Evolutionary conservation across 116 monocot species (phyloP).

Genomic region (Posidonia oceanica): DNA sequence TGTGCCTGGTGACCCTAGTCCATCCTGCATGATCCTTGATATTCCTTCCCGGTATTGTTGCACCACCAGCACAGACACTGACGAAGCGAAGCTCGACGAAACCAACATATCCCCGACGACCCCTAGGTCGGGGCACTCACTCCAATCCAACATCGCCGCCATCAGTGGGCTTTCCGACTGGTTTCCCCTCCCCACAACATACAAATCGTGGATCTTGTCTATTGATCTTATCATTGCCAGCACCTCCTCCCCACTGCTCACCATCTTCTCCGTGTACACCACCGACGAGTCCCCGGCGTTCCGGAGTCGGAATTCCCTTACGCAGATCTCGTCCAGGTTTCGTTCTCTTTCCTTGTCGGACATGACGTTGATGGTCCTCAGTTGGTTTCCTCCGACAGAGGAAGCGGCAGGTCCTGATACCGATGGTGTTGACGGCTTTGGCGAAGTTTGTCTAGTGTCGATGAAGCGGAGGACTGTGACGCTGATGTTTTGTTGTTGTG

Average conservation of each 20-base stretch:
- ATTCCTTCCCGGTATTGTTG: constrained; percentile 4
- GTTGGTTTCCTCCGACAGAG: not conserved
- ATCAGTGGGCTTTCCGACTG: constrained; percentile 6
- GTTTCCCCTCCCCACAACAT: constrained; percentile 16
- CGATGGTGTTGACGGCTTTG: not conserved
- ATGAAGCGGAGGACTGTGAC: constrained; percentile 20
- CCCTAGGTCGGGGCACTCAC: constrained; percentile 28
- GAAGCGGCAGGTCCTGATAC: not conserved
- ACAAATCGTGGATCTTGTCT: constrained; percentile 8
- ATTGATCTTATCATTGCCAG: constrained; percentile 16
- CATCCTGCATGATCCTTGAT: not conserved
- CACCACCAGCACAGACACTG: constrained; percentile 27
- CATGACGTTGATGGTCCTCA: not conserved
- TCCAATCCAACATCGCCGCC: constrained; percentile 19
- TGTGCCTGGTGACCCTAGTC: not conserved
- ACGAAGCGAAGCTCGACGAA: constrained; percentile 18
- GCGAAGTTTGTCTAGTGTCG: constrained; percentile 1
- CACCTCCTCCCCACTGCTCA: constrained; percentile 25
- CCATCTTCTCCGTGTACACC: constrained; percentile 16
- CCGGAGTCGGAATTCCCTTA: constrained; percentile 16
- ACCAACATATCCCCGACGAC: constrained; percentile 25
- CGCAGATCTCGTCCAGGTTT: constrained; percentile 16
- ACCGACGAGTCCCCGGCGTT: constrained; percentile 3
- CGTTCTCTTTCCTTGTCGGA: constrained; percentile 13
- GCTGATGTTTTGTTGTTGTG: constrained; percentile 11